phyloP scores from a whole-genome alignment of 2,329 filamentous ascomycete species.

The Blumeriella jaapii region DNA sequence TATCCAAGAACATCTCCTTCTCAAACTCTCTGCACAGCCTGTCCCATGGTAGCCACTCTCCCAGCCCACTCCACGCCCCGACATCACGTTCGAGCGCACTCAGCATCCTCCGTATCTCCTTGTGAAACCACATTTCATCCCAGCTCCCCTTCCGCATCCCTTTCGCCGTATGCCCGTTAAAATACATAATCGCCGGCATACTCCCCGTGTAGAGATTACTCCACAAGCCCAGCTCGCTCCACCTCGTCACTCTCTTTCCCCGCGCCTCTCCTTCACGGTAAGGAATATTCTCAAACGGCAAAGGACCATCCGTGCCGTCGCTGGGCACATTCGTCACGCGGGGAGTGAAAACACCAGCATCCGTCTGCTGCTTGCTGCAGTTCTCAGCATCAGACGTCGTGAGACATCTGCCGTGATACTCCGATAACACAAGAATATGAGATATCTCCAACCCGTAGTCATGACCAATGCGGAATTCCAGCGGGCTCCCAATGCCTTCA shows the following conservation, averaged over 20 bases:
- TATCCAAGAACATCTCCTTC: not conserved
- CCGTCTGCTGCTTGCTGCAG: not conserved
- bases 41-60: slow-evolving; percentile 1
- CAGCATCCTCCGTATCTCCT: not conserved
- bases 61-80: not conserved
- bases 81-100: not conserved
- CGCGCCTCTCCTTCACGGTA: not conserved
- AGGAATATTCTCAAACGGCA: not conserved
- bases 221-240: not conserved
- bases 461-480: not conserved
- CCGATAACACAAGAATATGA: not conserved
- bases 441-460: not conserved
- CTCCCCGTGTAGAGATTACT: not conserved
- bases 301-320: not conserved
- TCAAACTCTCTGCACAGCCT: not conserved
- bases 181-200: not conserved
- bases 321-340: not conserved
- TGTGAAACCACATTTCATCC: slow-evolving; percentile 1
- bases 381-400: not conserved
- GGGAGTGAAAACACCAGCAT: not conserved
- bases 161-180: not conserved
- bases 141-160: not conserved
- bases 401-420: not conserved
- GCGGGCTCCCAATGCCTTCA: not conserved
- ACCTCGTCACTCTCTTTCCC: not conserved